Percentiles rank a stretch among this genome's conserved stretches.
Evolutionary conservation across 495 filamentous ascomycete genomes (phyloP).

Genomic region (Neurospora africana): DNA sequence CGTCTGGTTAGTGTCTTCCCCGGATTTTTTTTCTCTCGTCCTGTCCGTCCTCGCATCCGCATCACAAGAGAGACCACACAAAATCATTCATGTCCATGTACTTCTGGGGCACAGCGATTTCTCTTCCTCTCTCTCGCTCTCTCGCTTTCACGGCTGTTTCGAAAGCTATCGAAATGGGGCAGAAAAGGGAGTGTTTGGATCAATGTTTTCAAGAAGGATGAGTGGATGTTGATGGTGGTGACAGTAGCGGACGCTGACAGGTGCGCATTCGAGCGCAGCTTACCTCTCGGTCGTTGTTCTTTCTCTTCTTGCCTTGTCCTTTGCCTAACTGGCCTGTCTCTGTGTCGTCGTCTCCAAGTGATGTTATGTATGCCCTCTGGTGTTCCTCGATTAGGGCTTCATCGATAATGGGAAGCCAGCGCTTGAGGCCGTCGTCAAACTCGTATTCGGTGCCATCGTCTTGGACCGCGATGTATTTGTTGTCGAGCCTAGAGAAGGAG

Average conservation of each 20-base stretch:
- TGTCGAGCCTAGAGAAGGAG: constrained; percentile 69
- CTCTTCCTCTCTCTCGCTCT: neutral
- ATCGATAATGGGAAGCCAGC: constrained; percentile 76
- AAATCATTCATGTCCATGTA: neutral
- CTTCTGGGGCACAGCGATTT: neutral
- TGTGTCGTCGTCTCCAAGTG: constrained; percentile 50
- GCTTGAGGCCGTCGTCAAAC: constrained; percentile 57
- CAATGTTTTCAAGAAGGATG: neutral
- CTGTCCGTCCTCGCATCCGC: neutral
- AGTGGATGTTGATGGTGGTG: neutral
- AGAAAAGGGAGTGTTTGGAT: neutral
- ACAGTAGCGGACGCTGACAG: constrained; percentile 7
- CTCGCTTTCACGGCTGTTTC: neutral
- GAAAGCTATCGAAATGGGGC: neutral
- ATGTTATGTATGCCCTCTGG: constrained; percentile 51
- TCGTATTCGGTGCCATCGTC: constrained; percentile 80
- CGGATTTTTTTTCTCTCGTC: constrained; percentile 1
- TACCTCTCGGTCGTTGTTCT: constrained; percentile 57
- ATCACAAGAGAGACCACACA: neutral
- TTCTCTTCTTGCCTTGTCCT: constrained; percentile 55
- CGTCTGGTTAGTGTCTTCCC: constrained; percentile 19
- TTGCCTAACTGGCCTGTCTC: constrained; percentile 24
- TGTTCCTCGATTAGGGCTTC: constrained; percentile 72
- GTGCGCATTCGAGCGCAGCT: constrained; percentile 25
- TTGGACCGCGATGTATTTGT: constrained; percentile 73